Conservation (phyloP, 139 green algal genomes). For the Yamagishiella unicocca region DNA sequence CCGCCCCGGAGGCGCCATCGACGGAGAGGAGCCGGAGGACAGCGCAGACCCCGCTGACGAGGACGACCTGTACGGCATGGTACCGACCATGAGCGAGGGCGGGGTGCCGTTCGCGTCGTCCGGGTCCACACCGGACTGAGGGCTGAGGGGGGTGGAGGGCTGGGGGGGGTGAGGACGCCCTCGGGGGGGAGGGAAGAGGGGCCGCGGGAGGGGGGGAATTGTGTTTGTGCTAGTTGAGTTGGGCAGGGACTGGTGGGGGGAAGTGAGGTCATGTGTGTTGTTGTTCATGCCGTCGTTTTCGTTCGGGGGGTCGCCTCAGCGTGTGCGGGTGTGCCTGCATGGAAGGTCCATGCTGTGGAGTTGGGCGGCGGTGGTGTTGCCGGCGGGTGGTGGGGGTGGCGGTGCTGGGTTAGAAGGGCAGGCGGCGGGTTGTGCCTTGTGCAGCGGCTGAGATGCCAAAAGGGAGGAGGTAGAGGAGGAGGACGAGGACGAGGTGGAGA, state of each 20-base stretch:
- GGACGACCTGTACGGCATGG: slow-evolving; percentile 35
- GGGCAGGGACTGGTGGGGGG: too few species aligned
- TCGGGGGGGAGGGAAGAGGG: too few species aligned
- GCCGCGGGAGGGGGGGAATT: too few species aligned
- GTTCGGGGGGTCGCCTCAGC: too few species aligned
- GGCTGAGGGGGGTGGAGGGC: background rate
- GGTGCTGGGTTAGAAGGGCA: too few species aligned
- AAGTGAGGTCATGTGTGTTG: background rate
- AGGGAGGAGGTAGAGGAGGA: background rate
- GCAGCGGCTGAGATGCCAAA: background rate
- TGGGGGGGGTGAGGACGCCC: too few species aligned
- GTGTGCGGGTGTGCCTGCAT: too few species aligned
- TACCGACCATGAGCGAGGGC: slow-evolving; percentile 22
- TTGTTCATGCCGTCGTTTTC: background rate
- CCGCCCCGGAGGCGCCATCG: background rate
- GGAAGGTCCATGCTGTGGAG: too few species aligned
- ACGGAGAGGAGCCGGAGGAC: slow-evolving; percentile 26
- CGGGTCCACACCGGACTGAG: slow-evolving; percentile 38
- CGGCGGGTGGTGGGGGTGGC: too few species aligned
- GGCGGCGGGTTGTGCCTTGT: too few species aligned
- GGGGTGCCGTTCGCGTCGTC: slow-evolving; percentile 16
- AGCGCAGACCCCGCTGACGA: slow-evolving; percentile 24
- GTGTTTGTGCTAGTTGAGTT: too few species aligned
- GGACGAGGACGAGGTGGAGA: background rate
- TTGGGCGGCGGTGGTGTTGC: too few species aligned